A percentile compares a stretch with the other conserved stretches of the same genome.
Evolutionary conservation across 192 early-diverging fungal genomes (phyloP).

Genomic region (Coemansia sp.): DNA sequence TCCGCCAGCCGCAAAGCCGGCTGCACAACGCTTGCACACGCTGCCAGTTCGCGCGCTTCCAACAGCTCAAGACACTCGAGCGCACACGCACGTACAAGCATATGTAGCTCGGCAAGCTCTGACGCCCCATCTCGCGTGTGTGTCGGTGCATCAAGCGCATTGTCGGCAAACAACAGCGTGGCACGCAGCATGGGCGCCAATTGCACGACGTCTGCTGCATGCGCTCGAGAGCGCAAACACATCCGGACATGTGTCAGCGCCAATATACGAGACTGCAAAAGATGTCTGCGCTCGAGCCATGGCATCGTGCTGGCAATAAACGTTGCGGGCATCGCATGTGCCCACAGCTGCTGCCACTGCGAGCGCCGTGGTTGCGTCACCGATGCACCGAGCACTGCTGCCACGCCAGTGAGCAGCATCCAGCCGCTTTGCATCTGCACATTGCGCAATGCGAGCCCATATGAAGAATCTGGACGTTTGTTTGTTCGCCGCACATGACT

Average conservation of each 20-base stretch:
- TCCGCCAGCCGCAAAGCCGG: slow-evolving; percentile 33
- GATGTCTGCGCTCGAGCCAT: slow-evolving; percentile 25
- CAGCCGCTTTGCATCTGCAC: slow-evolving; percentile 41
- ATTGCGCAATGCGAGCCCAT: slow-evolving; percentile 13
- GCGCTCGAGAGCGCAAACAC: background rate
- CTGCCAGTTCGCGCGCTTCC: background rate
- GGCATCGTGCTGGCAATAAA: slow-evolving; percentile 37
- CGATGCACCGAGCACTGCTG: slow-evolving; percentile 13
- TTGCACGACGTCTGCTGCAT: background rate
- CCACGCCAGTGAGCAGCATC: slow-evolving; percentile 30
- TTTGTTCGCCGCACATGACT: background rate
- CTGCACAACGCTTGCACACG: background rate
- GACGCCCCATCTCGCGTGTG: slow-evolving; percentile 11
- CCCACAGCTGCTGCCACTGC: slow-evolving; percentile 38
- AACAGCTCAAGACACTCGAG: slow-evolving; percentile 27
- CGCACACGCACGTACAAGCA: slow-evolving; percentile 32
- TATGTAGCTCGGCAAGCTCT: slow-evolving; percentile 10
- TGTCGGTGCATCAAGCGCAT: slow-evolving; percentile 46
- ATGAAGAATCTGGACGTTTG: background rate
- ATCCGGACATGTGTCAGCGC: slow-evolving; percentile 19
- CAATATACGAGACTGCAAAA: slow-evolving; percentile 28
- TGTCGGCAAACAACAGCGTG: slow-evolving; percentile 44
- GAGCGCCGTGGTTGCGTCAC: background rate
- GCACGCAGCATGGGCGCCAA: slow-evolving; percentile 21
- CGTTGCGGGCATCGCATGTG: slow-evolving; percentile 27